A percentile compares a stretch with the other conserved stretches of the same genome.
These are phyloP conservation scores for Penicillium brevicompactum DNA, from an alignment of 2,329 filamentous ascomycete genomes.

Conservation along the genomic window DNA sequence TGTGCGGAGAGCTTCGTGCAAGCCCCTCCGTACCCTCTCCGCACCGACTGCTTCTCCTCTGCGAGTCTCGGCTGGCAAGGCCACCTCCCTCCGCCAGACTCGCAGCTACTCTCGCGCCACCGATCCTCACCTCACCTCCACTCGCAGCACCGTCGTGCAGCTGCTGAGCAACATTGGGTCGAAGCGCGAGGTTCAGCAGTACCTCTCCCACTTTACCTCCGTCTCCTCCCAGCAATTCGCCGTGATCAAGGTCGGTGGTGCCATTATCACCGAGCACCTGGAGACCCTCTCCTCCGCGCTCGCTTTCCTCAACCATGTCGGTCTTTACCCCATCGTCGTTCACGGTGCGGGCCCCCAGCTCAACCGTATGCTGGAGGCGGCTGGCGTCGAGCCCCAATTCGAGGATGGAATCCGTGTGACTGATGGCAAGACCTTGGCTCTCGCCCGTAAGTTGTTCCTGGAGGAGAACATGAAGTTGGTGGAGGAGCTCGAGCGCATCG, in stretches of 20 bases:
- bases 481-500: slow-evolving; percentile 84
- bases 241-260: slow-evolving; percentile 96
- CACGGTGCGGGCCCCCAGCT: slow-evolving; percentile 95
- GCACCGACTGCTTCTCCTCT: slow-evolving; percentile 37
- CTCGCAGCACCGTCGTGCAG: slow-evolving; percentile 81
- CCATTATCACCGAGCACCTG: slow-evolving; percentile 91
- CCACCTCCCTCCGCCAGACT: slow-evolving; percentile 34
- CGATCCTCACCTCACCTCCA: slow-evolving; percentile 58
- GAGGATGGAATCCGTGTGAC: slow-evolving; percentile 96
- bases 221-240: slow-evolving; percentile 97
- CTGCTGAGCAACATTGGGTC: slow-evolving; percentile 94
- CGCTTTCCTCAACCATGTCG: slow-evolving; percentile 91
- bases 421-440: slow-evolving; percentile 87
- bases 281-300: slow-evolving; percentile 87
- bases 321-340: slow-evolving; percentile 91
- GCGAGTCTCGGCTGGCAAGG: slow-evolving; percentile 28
- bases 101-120: slow-evolving; percentile 50
- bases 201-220: slow-evolving; percentile 94
- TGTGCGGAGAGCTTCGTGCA: slow-evolving; percentile 48
- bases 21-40: slow-evolving; percentile 45
- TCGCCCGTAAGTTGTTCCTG: slow-evolving; percentile 90
- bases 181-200: slow-evolving; percentile 95
- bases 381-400: slow-evolving; percentile 91
- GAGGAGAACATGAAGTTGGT: slow-evolving; percentile 94
- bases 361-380: slow-evolving; percentile 85